Evolutionary conservation across 2,329 filamentous ascomycete species (phyloP).

Genomic region (Ceratocystis albifundus): DNA sequence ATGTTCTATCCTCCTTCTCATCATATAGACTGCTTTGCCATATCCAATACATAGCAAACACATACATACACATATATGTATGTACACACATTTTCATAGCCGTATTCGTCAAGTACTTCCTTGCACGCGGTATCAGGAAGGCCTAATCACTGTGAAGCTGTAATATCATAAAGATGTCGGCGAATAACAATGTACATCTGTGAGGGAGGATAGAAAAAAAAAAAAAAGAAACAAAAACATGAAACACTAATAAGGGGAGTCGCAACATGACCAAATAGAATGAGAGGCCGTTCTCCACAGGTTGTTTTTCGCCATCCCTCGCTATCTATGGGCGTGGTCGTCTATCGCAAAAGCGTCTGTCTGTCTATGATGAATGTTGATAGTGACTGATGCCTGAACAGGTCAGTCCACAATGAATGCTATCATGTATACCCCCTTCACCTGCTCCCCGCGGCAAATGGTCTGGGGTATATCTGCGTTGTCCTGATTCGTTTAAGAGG

Average conservation of each 20-base stretch:
- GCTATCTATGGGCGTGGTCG: background rate
- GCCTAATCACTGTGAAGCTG: background rate
- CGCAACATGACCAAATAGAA: background rate
- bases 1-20: background rate
- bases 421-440: too few relatives aligned
- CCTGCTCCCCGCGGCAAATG: too few relatives aligned
- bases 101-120: too few relatives aligned
- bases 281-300: background rate
- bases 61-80: background rate
- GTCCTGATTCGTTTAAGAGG: background rate
- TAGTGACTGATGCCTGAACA: too few relatives aligned
- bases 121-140: background rate
- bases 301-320: background rate
- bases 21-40: slow-evolving; percentile 3
- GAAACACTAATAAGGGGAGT: background rate
- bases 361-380: background rate
- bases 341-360: background rate
- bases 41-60: background rate
- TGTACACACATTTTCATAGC: background rate
- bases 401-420: too few relatives aligned
- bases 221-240: background rate
- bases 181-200: slow-evolving; percentile 9
- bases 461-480: too few relatives aligned
- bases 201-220: slow-evolving; percentile 3
- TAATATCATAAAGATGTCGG: background rate